Conservation (phyloP, 2,329 filamentous ascomycete genomes). For the Talaromyces amestolkiae region DNA sequence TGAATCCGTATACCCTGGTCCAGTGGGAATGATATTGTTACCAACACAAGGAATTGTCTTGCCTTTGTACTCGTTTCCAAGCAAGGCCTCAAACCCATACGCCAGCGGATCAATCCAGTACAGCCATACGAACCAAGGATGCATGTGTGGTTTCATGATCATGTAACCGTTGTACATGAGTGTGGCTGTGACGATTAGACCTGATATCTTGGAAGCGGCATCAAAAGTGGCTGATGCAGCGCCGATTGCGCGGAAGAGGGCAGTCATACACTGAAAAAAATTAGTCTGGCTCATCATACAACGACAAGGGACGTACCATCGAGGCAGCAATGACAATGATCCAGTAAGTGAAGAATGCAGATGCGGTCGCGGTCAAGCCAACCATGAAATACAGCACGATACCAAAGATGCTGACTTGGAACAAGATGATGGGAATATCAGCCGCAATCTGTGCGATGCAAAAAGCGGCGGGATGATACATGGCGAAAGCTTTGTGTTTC, state of each 20-base stretch:
- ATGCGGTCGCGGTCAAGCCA: slow-evolving; percentile 52
- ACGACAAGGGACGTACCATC: slow-evolving; percentile 43
- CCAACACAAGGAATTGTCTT: slow-evolving; percentile 38
- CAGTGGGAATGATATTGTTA: slow-evolving; percentile 33
- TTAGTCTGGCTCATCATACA: not conserved
- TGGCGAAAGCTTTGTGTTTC: slow-evolving; percentile 59
- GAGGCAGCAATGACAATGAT: slow-evolving; percentile 51
- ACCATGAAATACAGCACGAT: slow-evolving; percentile 65
- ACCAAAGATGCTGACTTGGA: slow-evolving; percentile 60
- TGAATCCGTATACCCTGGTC: slow-evolving; percentile 28
- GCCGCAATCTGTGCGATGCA: slow-evolving; percentile 46
- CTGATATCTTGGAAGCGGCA: slow-evolving; percentile 55
- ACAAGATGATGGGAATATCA: slow-evolving; percentile 55
- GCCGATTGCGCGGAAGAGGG: slow-evolving; percentile 57
- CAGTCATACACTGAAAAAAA: slow-evolving; percentile 53
- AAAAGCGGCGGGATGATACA: slow-evolving; percentile 54
- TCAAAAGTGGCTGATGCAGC: slow-evolving; percentile 59
- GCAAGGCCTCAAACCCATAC: slow-evolving; percentile 40
- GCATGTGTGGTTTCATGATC: slow-evolving; percentile 49
- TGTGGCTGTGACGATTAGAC: slow-evolving; percentile 36
- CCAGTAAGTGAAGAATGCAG: slow-evolving; percentile 63
- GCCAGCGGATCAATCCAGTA: slow-evolving; percentile 40
- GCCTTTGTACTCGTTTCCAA: slow-evolving; percentile 38
- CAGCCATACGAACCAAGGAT: slow-evolving; percentile 54
- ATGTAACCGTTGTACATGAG: slow-evolving; percentile 46